Conservation (phyloP, 2,329 filamentous ascomycete genomes). For the Akanthomyces muscarius region DNA sequence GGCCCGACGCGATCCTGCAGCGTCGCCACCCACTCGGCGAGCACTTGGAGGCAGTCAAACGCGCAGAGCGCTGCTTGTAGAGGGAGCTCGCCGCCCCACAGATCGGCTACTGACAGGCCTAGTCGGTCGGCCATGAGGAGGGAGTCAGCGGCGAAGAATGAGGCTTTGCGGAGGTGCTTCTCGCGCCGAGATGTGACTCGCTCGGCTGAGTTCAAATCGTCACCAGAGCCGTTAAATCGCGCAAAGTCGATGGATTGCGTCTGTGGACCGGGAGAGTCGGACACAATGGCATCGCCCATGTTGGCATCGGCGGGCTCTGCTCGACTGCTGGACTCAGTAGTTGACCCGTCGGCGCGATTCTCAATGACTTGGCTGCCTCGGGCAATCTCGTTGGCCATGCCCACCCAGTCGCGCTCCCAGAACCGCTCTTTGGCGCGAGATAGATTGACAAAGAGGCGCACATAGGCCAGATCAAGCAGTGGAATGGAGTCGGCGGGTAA, state of each 20-base stretch:
- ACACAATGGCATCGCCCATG: conserved; percentile 43
- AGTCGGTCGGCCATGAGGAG: conserved; percentile 83
- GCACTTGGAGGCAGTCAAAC: conserved; percentile 89
- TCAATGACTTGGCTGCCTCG: conserved; percentile 71
- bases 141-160: conserved; percentile 90
- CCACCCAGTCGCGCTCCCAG: conserved; percentile 90
- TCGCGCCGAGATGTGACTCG: conserved; percentile 60
- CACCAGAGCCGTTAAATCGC: conserved; percentile 29
- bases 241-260: conserved; percentile 45
- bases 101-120: conserved; percentile 79
- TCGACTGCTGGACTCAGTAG: conserved; percentile 42
- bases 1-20: conserved; percentile 91
- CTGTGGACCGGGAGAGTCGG: conserved; percentile 50
- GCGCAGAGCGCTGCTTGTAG: conserved; percentile 88
- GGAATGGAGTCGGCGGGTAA: conserved; percentile 89
- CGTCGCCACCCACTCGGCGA: conserved; percentile 90
- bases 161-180: conserved; percentile 86
- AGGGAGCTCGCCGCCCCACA: conserved; percentile 77
- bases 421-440: conserved; percentile 87
- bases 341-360: conserved; percentile 55
- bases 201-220: conserved; percentile 13
- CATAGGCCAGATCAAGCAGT: conserved; percentile 84
- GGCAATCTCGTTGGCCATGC: conserved; percentile 82
- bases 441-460: conserved; percentile 90
- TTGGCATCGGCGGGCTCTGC: conserved; percentile 37